Conservation (phyloP, 2,329 filamentous ascomycete genomes). For the Pseudopyrenochaeta lycopersici region DNA sequence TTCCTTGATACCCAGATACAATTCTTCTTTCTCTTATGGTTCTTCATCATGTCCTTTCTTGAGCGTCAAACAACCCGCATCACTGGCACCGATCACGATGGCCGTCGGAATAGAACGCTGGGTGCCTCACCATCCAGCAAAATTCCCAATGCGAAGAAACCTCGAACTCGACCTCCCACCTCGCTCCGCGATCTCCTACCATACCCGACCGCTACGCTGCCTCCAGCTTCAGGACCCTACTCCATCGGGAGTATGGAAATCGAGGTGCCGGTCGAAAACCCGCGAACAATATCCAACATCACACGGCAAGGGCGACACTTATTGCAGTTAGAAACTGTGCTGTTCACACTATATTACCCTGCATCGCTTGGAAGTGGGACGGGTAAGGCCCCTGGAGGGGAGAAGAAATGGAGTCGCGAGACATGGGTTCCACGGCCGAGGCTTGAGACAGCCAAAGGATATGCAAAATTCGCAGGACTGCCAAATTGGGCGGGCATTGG, state of each 20-base stretch:
- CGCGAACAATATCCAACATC: constrained; percentile 61
- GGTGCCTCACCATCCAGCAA: constrained; percentile 29
- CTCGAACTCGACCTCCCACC: constrained; percentile 57
- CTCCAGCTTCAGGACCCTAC: constrained; percentile 63
- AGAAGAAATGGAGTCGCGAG: constrained; percentile 60
- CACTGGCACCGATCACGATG: constrained; percentile 30
- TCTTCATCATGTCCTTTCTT: constrained; percentile 34
- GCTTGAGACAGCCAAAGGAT: constrained; percentile 65
- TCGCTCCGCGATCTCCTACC: constrained; percentile 59
- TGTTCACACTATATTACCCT: constrained; percentile 74
- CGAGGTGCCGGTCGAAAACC: constrained; percentile 60
- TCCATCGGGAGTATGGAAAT: constrained; percentile 61
- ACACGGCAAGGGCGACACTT: constrained; percentile 58
- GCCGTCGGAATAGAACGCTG: constrained; percentile 26
- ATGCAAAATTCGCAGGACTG: constrained; percentile 68
- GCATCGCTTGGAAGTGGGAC: constrained; percentile 56
- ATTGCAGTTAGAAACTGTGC: constrained; percentile 66
- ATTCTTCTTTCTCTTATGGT: neutral
- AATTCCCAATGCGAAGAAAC: constrained; percentile 56
- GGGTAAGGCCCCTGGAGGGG: constrained; percentile 50
- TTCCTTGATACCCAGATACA: constrained; percentile 5
- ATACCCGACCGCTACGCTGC: constrained; percentile 56
- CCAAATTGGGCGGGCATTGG: constrained; percentile 57
- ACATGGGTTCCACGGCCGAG: constrained; percentile 71
- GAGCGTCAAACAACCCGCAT: constrained; percentile 40